Base-by-base conservation (phyloP, 371 early-diverging fungal species). In the Syncephalastrum contaminatum region DNA sequence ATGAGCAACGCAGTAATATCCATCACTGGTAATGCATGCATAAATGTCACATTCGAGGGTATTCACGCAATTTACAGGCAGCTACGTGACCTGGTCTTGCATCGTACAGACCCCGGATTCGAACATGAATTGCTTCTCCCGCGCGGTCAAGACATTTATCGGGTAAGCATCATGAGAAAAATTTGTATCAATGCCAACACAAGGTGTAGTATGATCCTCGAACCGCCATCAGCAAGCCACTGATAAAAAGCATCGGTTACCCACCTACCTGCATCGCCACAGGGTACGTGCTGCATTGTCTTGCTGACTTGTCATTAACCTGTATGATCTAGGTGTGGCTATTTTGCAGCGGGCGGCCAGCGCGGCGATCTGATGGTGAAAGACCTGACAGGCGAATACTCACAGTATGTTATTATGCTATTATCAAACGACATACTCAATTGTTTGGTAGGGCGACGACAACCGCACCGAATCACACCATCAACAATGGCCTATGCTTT, bases 281-380 rank as follows among this genome's bases (percentile, higher is more conserved):
- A 5, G 87, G 83, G 85, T 82, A 73, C 39, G 36, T 19, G 45
- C 19, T 16, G 18, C 44, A 27, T 15, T 44, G 52, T 55, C 24
- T 27, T 46, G 27, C 20, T 12, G n/a, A 41, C 20, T 46, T 7
- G 25, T 24, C 12, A n/a, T 8, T 16, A 2, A 18, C 39, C 36
- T 5, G 3, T 7, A 5, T 44, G 2, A 27, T 51, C 20, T 59
- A 86, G 87, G 6, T 73, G 64, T 60, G 93, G 93, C 0, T 93
- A 89, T 59, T 74, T 94, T 30, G 96, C 93, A 0, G 94, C 89
- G 3, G 98, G 96, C 4, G 96, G 98, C 2, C 93, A 92, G 59
- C 80, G 92, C 47, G 87, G 90, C 20, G 94, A 97, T 64, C 67
- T 96, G 48, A 86, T 86, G 45, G 83, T 96, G 14, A 82, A 87